Conservation (phyloP, 1,284 basidiomycete genomes). For the Mycosarcoma mackinlayi region DNA sequence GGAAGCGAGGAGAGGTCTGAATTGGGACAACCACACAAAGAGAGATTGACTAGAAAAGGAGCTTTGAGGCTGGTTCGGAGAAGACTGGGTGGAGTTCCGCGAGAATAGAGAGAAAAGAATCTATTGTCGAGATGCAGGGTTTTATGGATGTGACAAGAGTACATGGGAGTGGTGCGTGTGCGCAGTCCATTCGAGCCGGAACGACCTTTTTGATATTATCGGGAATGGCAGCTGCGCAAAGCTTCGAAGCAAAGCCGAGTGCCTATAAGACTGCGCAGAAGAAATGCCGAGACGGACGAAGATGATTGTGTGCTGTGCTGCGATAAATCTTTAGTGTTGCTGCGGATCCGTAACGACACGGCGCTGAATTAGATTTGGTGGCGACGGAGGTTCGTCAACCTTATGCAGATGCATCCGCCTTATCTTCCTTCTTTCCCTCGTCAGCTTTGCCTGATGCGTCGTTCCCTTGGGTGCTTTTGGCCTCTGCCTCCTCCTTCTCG, state of each 20-base stretch:
- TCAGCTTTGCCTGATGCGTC: neutral
- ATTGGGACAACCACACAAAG: too few species aligned
- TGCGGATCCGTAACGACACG: constrained; percentile 34
- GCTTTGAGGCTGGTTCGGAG: too few species aligned
- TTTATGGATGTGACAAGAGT: constrained; percentile 1
- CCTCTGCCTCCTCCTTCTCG: constrained; percentile 37
- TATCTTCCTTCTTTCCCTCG: constrained; percentile 4
- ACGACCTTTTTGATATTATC: too few species aligned
- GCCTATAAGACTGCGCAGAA: neutral
- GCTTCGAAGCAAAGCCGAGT: too few species aligned
- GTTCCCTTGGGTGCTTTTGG: constrained; percentile 3
- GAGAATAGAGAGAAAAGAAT: too few species aligned
- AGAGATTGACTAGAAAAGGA: too few species aligned
- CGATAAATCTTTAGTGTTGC: constrained; percentile 1
- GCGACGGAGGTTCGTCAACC: constrained; percentile 6
- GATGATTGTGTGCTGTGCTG: constrained; percentile 10
- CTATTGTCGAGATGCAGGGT: neutral
- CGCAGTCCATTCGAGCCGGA: too few species aligned
- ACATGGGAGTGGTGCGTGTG: constrained; percentile 15
- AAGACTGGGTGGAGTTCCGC: too few species aligned
- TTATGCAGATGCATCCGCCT: constrained; percentile 17
- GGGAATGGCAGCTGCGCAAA: too few species aligned
- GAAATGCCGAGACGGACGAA: neutral
- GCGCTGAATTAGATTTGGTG: neutral
- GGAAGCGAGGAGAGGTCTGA: too few species aligned